These are phyloP conservation scores for Trichoderma orchidacearum DNA, from an alignment of 495 filamentous ascomycete genomes.

Conservation along the genomic window DNA sequence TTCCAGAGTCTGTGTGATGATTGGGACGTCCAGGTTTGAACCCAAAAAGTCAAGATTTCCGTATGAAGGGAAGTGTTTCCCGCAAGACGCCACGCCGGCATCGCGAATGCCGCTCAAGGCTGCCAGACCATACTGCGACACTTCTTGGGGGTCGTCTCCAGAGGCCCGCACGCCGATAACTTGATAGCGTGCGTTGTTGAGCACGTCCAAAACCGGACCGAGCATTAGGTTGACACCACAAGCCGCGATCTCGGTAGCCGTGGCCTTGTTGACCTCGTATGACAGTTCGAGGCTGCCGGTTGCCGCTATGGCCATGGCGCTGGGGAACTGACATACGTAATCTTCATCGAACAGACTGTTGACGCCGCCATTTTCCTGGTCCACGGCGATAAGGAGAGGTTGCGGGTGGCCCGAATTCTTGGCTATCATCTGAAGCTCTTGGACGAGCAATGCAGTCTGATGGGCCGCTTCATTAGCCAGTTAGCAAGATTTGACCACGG, in stretches of 20 bases:
- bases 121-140: conserved; percentile 73
- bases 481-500: background rate
- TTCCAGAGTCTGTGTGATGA: conserved; percentile 82
- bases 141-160: conserved; percentile 81
- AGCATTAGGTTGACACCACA: conserved; percentile 87
- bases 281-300: conserved; percentile 66
- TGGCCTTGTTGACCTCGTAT: conserved; percentile 73
- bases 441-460: conserved; percentile 64
- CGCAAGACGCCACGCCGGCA: conserved; percentile 69
- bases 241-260: conserved; percentile 70
- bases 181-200: conserved; percentile 80
- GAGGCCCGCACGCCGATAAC: conserved; percentile 71
- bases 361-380: conserved; percentile 91
- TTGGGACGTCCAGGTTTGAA: conserved; percentile 72
- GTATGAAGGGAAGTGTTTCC: conserved; percentile 88
- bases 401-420: conserved; percentile 75
- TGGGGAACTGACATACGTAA: conserved; percentile 82
- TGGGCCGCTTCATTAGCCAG: conserved; percentile 46
- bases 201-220: conserved; percentile 78
- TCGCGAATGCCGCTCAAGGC: conserved; percentile 84
- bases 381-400: conserved; percentile 69
- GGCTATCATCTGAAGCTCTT: conserved; percentile 78
- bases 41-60: conserved; percentile 87
- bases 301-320: conserved; percentile 80
- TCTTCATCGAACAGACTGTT: conserved; percentile 88